Percentiles rank a stretch among this genome's conserved stretches.
Conservation (phyloP, 2,329 filamentous ascomycete species). For the Pseudogymnoascus sp. region DNA sequence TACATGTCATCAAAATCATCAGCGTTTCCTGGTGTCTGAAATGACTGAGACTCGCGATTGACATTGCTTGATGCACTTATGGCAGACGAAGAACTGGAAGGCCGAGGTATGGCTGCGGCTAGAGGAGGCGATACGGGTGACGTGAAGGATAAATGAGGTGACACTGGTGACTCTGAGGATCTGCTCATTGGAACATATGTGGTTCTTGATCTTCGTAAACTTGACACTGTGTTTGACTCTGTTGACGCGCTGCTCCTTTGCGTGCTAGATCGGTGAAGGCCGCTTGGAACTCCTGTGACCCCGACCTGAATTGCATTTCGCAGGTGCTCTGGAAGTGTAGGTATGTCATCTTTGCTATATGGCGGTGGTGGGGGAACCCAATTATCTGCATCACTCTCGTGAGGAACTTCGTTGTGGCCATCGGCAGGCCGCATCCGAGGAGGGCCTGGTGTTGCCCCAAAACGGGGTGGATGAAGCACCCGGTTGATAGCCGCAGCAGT, state of each 20-base stretch:
- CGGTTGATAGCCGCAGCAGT: slow-evolving; percentile 70
- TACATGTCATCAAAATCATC: slow-evolving; percentile 27
- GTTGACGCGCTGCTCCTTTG: slow-evolving; percentile 15
- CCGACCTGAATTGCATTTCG: slow-evolving; percentile 28
- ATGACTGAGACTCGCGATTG: background rate
- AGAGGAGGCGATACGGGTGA: background rate
- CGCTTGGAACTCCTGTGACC: slow-evolving; percentile 21
- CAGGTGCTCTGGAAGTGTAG: slow-evolving; percentile 29
- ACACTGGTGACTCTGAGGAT: background rate
- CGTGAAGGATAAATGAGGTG: background rate
- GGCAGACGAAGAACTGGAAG: background rate
- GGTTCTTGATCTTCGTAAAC: background rate
- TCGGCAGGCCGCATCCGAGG: slow-evolving; percentile 62
- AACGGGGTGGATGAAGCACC: slow-evolving; percentile 53
- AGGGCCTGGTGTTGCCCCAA: slow-evolving; percentile 39
- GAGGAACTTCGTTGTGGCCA: slow-evolving; percentile 64
- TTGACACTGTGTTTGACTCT: background rate
- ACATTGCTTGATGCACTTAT: background rate
- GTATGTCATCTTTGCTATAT: slow-evolving; percentile 57
- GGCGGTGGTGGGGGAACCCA: slow-evolving; percentile 83
- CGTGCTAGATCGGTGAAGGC: slow-evolving; percentile 23
- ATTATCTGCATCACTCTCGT: slow-evolving; percentile 81
- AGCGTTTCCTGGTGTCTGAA: background rate
- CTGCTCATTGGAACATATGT: slow-evolving; percentile 2
- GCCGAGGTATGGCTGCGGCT: background rate